These are phyloP conservation scores for Sugiyamaella marilandica DNA, from an alignment of 805 yeast species.

Conservation along the genomic window DNA sequence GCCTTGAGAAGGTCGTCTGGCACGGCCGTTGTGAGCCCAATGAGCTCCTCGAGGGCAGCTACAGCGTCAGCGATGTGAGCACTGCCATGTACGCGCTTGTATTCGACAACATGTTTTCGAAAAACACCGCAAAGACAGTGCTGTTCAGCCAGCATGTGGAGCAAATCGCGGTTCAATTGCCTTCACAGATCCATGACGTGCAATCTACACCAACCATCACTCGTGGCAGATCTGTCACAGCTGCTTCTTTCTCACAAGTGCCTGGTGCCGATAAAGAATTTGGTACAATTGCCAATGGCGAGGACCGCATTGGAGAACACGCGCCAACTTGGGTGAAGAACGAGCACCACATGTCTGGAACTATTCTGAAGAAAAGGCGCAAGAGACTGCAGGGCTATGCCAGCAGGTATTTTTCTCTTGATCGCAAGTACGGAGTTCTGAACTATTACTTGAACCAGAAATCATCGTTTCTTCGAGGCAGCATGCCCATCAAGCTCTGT, in stretches of 20 bases:
- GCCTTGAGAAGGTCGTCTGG: constrained; percentile 48
- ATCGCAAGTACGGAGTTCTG: constrained; percentile 74
- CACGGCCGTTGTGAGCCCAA: constrained; percentile 56
- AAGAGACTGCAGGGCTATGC: constrained; percentile 83
- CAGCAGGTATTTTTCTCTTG: constrained; percentile 77
- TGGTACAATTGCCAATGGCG: neutral
- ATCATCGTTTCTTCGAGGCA: constrained; percentile 76
- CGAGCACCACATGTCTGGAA: constrained; percentile 61
- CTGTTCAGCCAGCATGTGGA: constrained; percentile 51
- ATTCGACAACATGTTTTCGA: constrained; percentile 87
- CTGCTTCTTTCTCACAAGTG: neutral
- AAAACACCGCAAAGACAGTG: constrained; percentile 75
- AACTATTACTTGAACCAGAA: constrained; percentile 72
- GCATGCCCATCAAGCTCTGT: constrained; percentile 79
- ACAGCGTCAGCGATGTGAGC: constrained; percentile 43
- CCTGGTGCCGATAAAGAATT: neutral
- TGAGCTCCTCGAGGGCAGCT: constrained; percentile 57
- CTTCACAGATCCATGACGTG: neutral
- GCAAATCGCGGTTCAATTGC: neutral
- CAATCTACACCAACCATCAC: neutral
- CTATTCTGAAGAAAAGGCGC: constrained; percentile 71
- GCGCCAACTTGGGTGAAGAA: constrained; percentile 21
- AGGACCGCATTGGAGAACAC: neutral
- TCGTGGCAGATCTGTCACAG: constrained; percentile 1
- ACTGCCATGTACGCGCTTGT: constrained; percentile 83